Conservation (phyloP, 192 early-diverging fungal species). For the Geranomyces michiganensis region DNA sequence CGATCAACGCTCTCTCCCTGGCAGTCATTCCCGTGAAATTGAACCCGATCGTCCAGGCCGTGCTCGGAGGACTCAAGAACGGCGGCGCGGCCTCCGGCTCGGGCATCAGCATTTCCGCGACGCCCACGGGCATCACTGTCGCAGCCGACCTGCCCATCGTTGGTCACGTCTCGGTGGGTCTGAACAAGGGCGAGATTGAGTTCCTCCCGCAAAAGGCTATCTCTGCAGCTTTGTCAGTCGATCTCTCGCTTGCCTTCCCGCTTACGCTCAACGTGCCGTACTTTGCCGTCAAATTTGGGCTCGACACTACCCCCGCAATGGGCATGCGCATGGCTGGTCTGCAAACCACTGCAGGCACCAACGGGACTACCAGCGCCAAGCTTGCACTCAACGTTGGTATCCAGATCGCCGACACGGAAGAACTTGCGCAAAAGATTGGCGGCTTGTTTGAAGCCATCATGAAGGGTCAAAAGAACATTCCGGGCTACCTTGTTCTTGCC, state of each 20-base stretch:
- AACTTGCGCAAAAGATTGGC: conserved; percentile 24
- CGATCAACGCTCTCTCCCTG: conserved; percentile 8
- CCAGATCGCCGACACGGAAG: conserved; percentile 28
- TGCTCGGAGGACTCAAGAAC: conserved; percentile 13
- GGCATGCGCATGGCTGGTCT: conserved; percentile 20
- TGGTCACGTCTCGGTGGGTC: conserved; percentile 11
- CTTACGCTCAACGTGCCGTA: conserved; percentile 34
- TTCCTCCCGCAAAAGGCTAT: conserved; percentile 27
- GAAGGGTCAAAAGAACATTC: background rate
- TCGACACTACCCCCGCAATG: conserved; percentile 18
- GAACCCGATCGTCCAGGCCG: conserved; percentile 17
- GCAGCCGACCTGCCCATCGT: conserved; percentile 1
- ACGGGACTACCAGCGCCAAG: conserved; percentile 9
- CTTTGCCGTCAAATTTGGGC: conserved; percentile 16
- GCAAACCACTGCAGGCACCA: conserved; percentile 22
- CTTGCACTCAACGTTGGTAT: conserved; percentile 16
- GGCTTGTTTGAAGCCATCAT: conserved; percentile 23
- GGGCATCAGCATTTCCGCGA: conserved; percentile 4
- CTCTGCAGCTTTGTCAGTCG: background rate
- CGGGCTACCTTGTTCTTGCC: conserved; percentile 11
- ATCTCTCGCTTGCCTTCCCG: conserved; percentile 28
- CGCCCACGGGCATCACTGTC: conserved; percentile 22
- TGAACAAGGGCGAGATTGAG: conserved; percentile 25
- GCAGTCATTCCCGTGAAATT: conserved; percentile 12
- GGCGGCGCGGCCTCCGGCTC: no score